phyloP scores from a whole-genome alignment of 805 yeast genomes.

The Schwanniomyces vanrijiae region DNA sequence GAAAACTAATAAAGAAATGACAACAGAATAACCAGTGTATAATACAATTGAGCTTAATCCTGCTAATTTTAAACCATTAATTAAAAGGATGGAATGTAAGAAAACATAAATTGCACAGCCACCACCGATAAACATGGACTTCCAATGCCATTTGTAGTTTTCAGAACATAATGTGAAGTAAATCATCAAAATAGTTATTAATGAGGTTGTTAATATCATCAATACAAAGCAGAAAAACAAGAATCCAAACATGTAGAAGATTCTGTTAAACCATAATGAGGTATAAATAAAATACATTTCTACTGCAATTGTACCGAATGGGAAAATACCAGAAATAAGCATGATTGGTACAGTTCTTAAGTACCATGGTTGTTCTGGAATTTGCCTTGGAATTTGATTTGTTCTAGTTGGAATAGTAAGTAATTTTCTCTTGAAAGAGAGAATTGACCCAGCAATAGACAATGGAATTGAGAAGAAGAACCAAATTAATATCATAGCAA shows the following conservation, averaged over 20 bases:
- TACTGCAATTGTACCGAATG: conserved; percentile 92
- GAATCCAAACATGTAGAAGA: conserved; percentile 97
- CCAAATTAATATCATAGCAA: conserved; percentile 83
- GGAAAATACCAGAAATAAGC: conserved; percentile 83
- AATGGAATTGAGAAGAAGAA: conserved; percentile 81
- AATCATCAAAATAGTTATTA: conserved; percentile 76
- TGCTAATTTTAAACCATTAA: conserved; percentile 61
- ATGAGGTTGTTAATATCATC: conserved; percentile 76
- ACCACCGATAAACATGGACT: conserved; percentile 81
- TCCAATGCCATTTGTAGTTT: conserved; percentile 98
- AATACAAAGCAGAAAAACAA: conserved; percentile 83
- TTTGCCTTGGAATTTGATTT: conserved; percentile 94
- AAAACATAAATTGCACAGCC: conserved; percentile 86
- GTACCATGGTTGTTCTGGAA: conserved; percentile 88
- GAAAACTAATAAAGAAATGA: conserved; percentile 71
- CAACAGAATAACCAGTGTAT: conserved; percentile 77
- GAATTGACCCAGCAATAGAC: conserved; percentile 77
- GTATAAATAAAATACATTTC: conserved; percentile 91
- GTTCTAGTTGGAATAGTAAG: conserved; percentile 79
- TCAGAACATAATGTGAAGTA: conserved; percentile 87
- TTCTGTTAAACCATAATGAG: conserved; percentile 90
- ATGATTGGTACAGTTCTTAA: conserved; percentile 66
- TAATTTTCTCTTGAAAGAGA: conserved; percentile 64
- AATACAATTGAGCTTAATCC: conserved; percentile 76
- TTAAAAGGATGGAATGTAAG: conserved; percentile 74